Percentiles rank a stretch among this genome's conserved stretches.
Conservation (phyloP, 768 basidiomycete genomes). For the Grammothele lineata region DNA sequence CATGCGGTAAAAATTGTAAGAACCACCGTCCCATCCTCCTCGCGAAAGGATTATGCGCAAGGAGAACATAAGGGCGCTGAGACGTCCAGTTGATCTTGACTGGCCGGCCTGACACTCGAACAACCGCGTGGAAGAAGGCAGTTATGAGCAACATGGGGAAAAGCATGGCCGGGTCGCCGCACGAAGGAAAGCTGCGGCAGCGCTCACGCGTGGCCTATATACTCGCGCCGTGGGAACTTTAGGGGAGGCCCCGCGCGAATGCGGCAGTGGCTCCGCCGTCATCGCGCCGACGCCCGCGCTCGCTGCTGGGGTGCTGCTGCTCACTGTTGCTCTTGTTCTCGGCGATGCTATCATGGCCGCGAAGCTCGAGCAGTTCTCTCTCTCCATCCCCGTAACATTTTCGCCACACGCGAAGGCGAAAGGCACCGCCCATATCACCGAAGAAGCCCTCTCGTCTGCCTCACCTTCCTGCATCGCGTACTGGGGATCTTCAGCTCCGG, state of each 20-base stretch:
- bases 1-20: slow-evolving; percentile 29
- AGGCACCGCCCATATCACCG: neutral
- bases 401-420: neutral
- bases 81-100: slow-evolving; percentile 74
- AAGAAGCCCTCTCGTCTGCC: slow-evolving; percentile 6
- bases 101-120: slow-evolving; percentile 92
- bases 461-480: slow-evolving; percentile 1
- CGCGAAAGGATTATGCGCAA: slow-evolving; percentile 30
- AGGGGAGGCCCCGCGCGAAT: slow-evolving; percentile 15
- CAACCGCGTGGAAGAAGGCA: slow-evolving; percentile 55
- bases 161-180: slow-evolving; percentile 77
- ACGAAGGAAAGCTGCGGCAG: slow-evolving; percentile 38
- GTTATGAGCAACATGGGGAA: slow-evolving; percentile 92
- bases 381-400: slow-evolving; percentile 6
- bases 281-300: no score
- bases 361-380: neutral
- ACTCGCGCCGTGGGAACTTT: neutral
- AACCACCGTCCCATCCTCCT: slow-evolving; percentile 79
- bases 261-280: no score
- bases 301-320: no score
- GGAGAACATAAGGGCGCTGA: slow-evolving; percentile 70
- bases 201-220: neutral
- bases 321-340: no score
- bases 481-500: neutral
- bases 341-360: slow-evolving; percentile 1